phyloP scores from a whole-genome alignment of 306 rosid species.

The Geum urbanum region DNA sequence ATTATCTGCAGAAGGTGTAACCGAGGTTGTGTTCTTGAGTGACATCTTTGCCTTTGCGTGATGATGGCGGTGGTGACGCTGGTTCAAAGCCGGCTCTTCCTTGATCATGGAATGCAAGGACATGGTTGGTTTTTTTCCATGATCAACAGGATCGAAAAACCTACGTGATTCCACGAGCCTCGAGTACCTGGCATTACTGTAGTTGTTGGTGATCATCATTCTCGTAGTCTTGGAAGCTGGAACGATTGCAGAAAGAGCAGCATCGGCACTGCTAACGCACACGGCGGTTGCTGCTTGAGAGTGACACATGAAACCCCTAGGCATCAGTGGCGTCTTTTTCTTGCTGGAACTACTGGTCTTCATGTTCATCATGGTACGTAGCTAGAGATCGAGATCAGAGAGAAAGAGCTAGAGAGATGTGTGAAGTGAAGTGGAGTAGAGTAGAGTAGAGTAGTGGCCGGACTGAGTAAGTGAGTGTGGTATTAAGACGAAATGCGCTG shows the following conservation, averaged over 20 bases:
- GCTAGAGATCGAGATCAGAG: background rate
- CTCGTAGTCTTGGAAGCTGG: slow-evolving; percentile 41
- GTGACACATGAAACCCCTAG: slow-evolving; percentile 75
- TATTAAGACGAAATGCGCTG: slow-evolving; percentile 26
- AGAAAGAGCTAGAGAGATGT: background rate
- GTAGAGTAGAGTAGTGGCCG: background rate
- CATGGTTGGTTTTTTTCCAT: background rate
- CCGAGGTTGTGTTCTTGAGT: background rate
- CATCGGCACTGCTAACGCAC: slow-evolving; percentile 53
- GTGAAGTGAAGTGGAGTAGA: background rate
- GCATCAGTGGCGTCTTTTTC: slow-evolving; percentile 22
- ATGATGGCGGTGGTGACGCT: background rate
- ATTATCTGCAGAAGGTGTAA: slow-evolving; percentile 26
- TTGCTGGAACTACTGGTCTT: slow-evolving; percentile 18
- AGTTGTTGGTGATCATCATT: slow-evolving; percentile 25
- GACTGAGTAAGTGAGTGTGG: background rate
- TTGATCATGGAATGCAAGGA: background rate
- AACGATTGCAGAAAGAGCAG: slow-evolving; percentile 40
- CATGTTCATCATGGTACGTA: slow-evolving; percentile 29
- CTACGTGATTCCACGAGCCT: slow-evolving; percentile 48
- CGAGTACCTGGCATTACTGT: slow-evolving; percentile 41
- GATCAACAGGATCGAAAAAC: slow-evolving; percentile 1
- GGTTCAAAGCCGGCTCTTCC: slow-evolving; percentile 11
- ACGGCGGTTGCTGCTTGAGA: slow-evolving; percentile 66
- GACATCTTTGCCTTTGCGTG: slow-evolving; percentile 19